A percentile compares a stretch with the other conserved stretches of the same genome.
Conservation (phyloP, 2,329 filamentous ascomycete genomes). For the Phyllosticta citrichinensis region DNA sequence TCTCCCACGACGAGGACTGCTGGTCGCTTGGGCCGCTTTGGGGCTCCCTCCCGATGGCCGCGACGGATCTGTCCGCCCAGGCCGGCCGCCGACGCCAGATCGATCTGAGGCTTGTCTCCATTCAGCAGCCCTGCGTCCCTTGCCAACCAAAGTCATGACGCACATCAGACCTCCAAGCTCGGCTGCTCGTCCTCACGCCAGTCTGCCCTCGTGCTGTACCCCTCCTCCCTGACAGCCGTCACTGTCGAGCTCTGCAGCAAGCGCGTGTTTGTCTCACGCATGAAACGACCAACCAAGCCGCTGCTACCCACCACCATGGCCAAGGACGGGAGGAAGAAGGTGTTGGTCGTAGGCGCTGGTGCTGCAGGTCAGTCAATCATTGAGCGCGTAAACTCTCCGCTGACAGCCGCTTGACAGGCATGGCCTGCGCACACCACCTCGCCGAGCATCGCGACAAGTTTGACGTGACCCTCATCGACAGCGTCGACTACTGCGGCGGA, state of each 20-base stretch:
- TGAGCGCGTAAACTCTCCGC: slow-evolving; percentile 9
- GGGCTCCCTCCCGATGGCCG: neutral
- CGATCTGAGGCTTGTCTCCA: slow-evolving; percentile 1
- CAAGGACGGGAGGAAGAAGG: slow-evolving; percentile 21
- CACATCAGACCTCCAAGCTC: neutral
- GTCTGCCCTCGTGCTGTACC: neutral
- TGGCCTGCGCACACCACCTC: slow-evolving; percentile 58
- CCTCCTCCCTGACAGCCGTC: neutral
- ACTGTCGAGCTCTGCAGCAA: neutral
- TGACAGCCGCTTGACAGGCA: slow-evolving; percentile 26
- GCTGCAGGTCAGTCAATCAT: slow-evolving; percentile 23
- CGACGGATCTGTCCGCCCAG: neutral
- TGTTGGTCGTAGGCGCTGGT: slow-evolving; percentile 31
- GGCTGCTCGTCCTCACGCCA: neutral
- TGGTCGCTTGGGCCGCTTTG: neutral
- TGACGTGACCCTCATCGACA: slow-evolving; percentile 51
- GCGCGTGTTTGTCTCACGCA: neutral
- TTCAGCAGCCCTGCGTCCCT: neutral
- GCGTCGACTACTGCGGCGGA: slow-evolving; percentile 47
- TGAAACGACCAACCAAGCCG: neutral
- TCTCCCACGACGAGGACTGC: neutral
- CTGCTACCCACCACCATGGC: slow-evolving; percentile 7
- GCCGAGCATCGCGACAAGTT: slow-evolving; percentile 56
- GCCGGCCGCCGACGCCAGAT: neutral
- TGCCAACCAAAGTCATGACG: slow-evolving; percentile 8